phyloP scores from a whole-genome alignment of 306 rosid genomes.

The Benincasa hispida region DNA sequence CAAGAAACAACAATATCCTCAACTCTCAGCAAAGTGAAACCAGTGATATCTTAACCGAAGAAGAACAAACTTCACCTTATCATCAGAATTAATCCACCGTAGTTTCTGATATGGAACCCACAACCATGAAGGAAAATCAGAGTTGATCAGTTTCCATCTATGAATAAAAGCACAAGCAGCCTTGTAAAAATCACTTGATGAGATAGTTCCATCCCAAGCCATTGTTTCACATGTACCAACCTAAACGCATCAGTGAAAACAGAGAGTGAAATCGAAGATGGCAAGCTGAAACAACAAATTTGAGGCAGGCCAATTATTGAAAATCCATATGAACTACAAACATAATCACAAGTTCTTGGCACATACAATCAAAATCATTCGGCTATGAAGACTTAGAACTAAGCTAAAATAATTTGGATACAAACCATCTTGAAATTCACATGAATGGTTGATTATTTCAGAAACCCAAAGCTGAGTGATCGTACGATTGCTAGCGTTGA shows the following conservation, averaged over 20 bases:
- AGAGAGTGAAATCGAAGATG: background rate
- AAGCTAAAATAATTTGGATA: background rate
- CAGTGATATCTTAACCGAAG: background rate
- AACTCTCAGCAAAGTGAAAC: background rate
- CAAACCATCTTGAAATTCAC: background rate
- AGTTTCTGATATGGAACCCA: slow-evolving; percentile 42
- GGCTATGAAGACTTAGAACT: background rate
- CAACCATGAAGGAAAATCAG: slow-evolving; percentile 47
- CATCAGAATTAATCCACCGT: slow-evolving; percentile 20
- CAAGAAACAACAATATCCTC: background rate
- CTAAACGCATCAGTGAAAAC: background rate
- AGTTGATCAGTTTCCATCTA: slow-evolving; percentile 42
- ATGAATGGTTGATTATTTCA: background rate
- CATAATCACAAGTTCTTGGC: background rate
- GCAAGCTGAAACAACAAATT: background rate
- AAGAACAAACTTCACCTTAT: slow-evolving; percentile 17
- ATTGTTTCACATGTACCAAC: background rate
- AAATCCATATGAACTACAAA: background rate
- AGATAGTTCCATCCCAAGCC: slow-evolving; percentile 57
- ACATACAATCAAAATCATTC: background rate
- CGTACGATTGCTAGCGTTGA: background rate
- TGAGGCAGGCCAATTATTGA: background rate
- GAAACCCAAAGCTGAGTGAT: background rate
- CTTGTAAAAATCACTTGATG: slow-evolving; percentile 32
- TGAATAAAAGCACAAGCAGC: slow-evolving; percentile 44